Percentiles rank a stretch among this genome's conserved stretches.
Evolutionary conservation across 768 basidiomycete species (phyloP).

Genomic region (Kwoniella botswanensis): DNA sequence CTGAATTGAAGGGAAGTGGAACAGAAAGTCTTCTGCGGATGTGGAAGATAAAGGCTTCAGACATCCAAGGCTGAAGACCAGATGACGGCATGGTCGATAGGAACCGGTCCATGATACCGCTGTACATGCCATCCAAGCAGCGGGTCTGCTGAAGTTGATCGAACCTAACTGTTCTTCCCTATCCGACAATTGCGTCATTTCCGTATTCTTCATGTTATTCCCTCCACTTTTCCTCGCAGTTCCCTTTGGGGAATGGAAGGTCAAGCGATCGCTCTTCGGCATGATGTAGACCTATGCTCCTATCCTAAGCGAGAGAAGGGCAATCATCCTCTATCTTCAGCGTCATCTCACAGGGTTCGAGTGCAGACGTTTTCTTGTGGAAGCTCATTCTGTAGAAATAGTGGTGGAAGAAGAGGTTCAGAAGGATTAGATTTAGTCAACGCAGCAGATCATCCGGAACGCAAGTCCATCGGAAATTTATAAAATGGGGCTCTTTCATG

Average conservation of each 20-base stretch:
- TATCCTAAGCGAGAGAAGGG: not conserved
- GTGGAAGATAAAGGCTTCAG: not conserved
- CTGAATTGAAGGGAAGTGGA: no score
- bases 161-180: not conserved
- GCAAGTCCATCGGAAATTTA: not conserved
- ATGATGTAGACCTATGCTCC: not conserved
- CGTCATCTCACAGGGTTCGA: no score
- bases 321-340: no score
- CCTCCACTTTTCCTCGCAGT: constrained; percentile 1
- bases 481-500: not conserved
- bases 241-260: not conserved
- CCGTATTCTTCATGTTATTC: not conserved
- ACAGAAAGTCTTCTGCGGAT: no score
- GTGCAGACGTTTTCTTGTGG: no score
- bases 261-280: not conserved
- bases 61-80: not conserved
- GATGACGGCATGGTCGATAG: not conserved
- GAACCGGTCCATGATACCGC: not conserved
- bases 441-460: not conserved
- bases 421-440: not conserved
- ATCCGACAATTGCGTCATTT: not conserved
- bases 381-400: no score
- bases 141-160: not conserved
- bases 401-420: not conserved
- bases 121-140: not conserved